Conservation (phyloP, 441 rosid genomes). For the Populus hybrid region DNA sequence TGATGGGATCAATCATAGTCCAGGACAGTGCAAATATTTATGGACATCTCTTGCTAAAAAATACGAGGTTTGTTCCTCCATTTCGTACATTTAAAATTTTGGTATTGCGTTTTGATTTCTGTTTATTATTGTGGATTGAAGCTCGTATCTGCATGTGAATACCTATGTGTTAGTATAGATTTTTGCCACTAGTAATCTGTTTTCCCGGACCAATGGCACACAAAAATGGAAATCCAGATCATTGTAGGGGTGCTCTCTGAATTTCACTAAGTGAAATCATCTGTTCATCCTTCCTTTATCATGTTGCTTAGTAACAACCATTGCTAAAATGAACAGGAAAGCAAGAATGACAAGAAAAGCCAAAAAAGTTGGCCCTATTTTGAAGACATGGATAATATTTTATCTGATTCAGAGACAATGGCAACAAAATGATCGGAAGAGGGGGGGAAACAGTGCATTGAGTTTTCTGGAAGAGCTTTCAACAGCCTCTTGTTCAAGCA, state of each 20-base stretch:
- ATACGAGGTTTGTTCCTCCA: conserved; percentile 56
- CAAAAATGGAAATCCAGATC: neutral
- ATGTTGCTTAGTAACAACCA: neutral
- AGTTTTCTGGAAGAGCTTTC: neutral
- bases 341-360: conserved; percentile 39
- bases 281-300: neutral
- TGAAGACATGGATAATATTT: conserved; percentile 57
- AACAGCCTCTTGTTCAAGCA: neutral
- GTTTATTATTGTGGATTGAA: neutral
- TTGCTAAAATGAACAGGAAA: conserved; percentile 43
- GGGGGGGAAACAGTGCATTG: neutral
- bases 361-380: conserved; percentile 65
- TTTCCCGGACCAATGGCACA: neutral
- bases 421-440: conserved; percentile 32
- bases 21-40: conserved; percentile 82
- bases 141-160: neutral
- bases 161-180: neutral
- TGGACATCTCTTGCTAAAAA: conserved; percentile 88
- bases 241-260: neutral
- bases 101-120: neutral
- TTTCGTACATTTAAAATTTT: neutral
- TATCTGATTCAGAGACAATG: conserved; percentile 45
- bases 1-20: conserved; percentile 64
- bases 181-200: neutral
- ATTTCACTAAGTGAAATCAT: neutral